phyloP scores from a whole-genome alignment of 148 eudicot genomes.

The Oxyria digyna region DNA sequence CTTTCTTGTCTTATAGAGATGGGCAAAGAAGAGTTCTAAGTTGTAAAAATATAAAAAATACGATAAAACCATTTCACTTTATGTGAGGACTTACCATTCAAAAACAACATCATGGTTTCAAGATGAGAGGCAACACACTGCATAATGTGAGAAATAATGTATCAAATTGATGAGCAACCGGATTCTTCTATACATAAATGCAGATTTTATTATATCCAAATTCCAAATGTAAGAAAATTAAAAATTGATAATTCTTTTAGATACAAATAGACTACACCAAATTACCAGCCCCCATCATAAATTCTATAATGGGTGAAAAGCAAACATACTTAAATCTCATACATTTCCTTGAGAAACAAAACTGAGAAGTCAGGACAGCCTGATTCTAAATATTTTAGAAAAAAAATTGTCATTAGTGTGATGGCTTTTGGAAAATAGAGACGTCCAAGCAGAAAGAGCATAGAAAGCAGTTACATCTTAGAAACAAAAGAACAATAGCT shows the following conservation, averaged over 20 bases:
- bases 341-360: no score
- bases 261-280: no score
- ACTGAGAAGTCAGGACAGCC: no score
- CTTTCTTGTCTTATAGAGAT: background rate
- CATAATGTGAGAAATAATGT: slow-evolving; percentile 15
- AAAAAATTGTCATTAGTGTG: no score
- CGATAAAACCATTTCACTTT: background rate
- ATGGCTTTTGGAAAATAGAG: no score
- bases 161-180: background rate
- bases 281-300: background rate
- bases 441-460: background rate
- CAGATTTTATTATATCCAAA: background rate
- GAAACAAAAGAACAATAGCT: background rate
- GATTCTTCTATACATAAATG: background rate
- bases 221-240: background rate
- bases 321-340: background rate
- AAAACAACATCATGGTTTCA: slow-evolving; percentile 74
- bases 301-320: background rate
- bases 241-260: background rate
- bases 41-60: background rate
- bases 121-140: slow-evolving; percentile 96
- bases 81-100: slow-evolving; percentile 47
- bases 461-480: no score
- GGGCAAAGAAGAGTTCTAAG: background rate
- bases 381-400: no score